Percentiles rank a stretch among this genome's conserved stretches.
phyloP scores from a whole-genome alignment of 345 rosid genomes.

The Melaleuca quinquenervia region DNA sequence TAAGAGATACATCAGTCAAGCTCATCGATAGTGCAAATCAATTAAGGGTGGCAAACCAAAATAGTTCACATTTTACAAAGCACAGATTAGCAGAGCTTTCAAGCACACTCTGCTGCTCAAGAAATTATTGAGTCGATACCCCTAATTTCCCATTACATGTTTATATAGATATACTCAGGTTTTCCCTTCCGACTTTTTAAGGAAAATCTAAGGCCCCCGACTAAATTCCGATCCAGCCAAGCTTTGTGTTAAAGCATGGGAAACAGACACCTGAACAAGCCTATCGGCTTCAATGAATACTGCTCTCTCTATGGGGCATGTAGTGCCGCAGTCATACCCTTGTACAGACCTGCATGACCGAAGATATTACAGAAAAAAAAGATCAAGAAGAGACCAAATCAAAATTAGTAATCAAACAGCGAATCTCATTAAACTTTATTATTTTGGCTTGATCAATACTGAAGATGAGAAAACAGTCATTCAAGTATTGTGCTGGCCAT shows the following conservation, averaged over 20 bases:
- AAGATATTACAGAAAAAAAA: neutral
- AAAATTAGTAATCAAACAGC: neutral
- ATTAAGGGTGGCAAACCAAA: neutral
- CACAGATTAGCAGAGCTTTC: neutral
- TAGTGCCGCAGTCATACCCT: constrained; percentile 91
- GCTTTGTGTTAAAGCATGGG: constrained; percentile 77
- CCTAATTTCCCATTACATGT: neutral
- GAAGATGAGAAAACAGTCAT: neutral
- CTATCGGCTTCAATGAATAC: constrained; percentile 25
- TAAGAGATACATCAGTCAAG: neutral
- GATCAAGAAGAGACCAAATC: neutral
- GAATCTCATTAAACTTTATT: neutral
- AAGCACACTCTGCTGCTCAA: neutral
- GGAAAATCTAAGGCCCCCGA: neutral
- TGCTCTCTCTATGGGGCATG: constrained; percentile 51
- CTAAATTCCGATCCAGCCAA: constrained; percentile 43
- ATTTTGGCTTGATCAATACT: neutral
- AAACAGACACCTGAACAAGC: constrained; percentile 60
- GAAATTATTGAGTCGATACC: neutral
- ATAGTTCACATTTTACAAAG: neutral
- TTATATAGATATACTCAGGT: neutral
- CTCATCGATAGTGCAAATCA: neutral
- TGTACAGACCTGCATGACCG: constrained; percentile 52
- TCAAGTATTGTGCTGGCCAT: neutral
- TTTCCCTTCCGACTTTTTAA: neutral